These are phyloP conservation scores for Stachybotrys elegans DNA, from an alignment of 2,329 filamentous ascomycete species.

Conservation along the genomic window DNA sequence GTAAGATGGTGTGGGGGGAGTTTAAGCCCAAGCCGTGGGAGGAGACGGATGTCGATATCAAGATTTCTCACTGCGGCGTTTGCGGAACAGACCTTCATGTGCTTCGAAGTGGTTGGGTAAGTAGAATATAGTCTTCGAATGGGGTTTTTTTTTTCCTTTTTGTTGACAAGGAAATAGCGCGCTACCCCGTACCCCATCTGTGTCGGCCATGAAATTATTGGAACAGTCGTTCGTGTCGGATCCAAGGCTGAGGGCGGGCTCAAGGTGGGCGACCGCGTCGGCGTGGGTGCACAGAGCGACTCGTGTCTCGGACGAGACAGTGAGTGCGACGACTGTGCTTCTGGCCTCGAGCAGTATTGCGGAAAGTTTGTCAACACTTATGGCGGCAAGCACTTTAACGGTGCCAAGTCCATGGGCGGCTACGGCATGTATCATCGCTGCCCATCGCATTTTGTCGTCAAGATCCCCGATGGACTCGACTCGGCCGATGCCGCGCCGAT, in stretches of 20 bases:
- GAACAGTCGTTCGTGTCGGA: conserved; percentile 50
- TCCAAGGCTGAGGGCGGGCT: conserved; percentile 39
- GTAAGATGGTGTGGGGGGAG: conserved; percentile 48
- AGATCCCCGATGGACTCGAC: conserved; percentile 37
- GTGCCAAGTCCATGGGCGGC: conserved; percentile 43
- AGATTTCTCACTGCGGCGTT: conserved; percentile 59
- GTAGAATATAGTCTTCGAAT: no score
- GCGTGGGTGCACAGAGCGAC: conserved; percentile 55
- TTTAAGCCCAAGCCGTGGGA: conserved; percentile 60
- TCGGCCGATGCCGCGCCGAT: conserved; percentile 51
- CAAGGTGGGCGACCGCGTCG: conserved; percentile 58
- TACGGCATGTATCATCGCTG: conserved; percentile 29
- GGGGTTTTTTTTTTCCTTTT: no score
- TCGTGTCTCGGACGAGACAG: conserved; percentile 43
- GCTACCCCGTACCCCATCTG: conserved; percentile 36
- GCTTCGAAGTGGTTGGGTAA: conserved; percentile 47
- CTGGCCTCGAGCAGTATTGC: conserved; percentile 38
- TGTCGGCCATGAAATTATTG: conserved; percentile 64
- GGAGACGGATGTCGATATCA: conserved; percentile 59
- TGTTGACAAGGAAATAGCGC: neutral
- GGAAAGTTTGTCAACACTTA: conserved; percentile 45
- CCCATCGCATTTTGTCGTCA: conserved; percentile 42
- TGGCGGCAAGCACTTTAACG: conserved; percentile 27
- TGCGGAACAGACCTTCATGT: conserved; percentile 58
- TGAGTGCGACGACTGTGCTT: conserved; percentile 35